phyloP scores from a whole-genome alignment of 768 basidiomycete species.

The Boletellus sp. region DNA sequence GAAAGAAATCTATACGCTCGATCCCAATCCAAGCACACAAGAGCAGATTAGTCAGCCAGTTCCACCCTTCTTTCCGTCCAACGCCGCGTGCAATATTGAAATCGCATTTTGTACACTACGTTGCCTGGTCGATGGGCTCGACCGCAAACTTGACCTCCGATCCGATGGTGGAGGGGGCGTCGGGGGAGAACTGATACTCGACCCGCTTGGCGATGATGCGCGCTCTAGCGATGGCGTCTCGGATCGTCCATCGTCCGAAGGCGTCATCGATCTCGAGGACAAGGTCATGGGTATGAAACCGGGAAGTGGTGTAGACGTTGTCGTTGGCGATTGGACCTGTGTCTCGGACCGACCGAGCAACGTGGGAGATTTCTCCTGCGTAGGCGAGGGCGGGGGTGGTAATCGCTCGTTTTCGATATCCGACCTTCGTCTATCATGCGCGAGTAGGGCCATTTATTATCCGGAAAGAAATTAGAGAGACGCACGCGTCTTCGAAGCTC shows the following conservation, averaged over 20 bases:
- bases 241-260: constrained; percentile 35
- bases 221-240: constrained; percentile 27
- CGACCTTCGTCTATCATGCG: constrained; percentile 16
- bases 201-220: constrained; percentile 22
- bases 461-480: constrained; percentile 6
- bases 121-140: constrained; percentile 21
- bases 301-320: neutral
- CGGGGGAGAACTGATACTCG: constrained; percentile 23
- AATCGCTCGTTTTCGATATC: constrained; percentile 30
- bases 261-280: constrained; percentile 10
- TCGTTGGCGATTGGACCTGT: constrained; percentile 1
- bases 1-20: neutral
- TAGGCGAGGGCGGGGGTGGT: constrained; percentile 21
- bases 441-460: neutral
- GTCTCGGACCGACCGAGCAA: constrained; percentile 6
- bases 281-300: constrained; percentile 1
- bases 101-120: constrained; percentile 22
- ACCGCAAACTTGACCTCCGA: constrained; percentile 11
- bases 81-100: constrained; percentile 28
- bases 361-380: constrained; percentile 17
- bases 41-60: constrained; percentile 4
- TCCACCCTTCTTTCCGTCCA: constrained; percentile 25
- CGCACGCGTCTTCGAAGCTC: constrained; percentile 65
- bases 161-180: constrained; percentile 24
- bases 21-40: neutral